Evolutionary conservation across 306 rosid genomes (phyloP), one percentile per base, ranked within the genome.

Genomic region (Fagus sylvatica): DNA sequence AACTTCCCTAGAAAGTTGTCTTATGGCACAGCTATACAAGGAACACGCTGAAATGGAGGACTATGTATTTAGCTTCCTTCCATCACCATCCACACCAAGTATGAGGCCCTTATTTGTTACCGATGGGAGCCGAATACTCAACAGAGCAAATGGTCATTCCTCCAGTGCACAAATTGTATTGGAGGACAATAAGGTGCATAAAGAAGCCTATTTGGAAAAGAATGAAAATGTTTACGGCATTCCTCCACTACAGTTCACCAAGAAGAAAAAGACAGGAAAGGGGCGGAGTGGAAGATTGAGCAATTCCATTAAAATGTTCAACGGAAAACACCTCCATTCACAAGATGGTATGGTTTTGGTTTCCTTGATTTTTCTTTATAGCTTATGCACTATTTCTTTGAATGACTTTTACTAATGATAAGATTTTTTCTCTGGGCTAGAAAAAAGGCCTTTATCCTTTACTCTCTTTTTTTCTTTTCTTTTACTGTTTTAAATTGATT

Each of bases 1-100:
- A 40, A 91, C 71, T 83, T 91, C 98, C 32, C 81, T 93, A 55
- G 93, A 91, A 73, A 85, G 97, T 87, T 91, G 98, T 79, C 87
- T 89, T 49, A 67, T 90, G 92, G 91, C 96, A 83, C 94, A 93
- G 73, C 86, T 89, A 15, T 89, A 82, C 84, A 89, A 76, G 57
- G 94, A 90, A 74, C 91, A 70, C 59, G 81, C 86, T 59, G 85
- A 87, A 79, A 78, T 85, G 78, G 87, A 88, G 78, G 89, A 90
- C 69, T 82, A 75, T 71, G 83, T 80, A 73, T 83, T 87, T 72
- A 79, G 82, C 65, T 80, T 88, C 71, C 78, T 48, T 83, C 84
- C 89, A 68, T 82, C 85, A 2, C 79, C 77, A 15, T 73, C 89
- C 36, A 41, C 34, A 57, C 36, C 90, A 49, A 57, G 87, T 49